Base-by-base conservation (phyloP, 306 rosid genomes). In the Vachellia pachyceras region DNA sequence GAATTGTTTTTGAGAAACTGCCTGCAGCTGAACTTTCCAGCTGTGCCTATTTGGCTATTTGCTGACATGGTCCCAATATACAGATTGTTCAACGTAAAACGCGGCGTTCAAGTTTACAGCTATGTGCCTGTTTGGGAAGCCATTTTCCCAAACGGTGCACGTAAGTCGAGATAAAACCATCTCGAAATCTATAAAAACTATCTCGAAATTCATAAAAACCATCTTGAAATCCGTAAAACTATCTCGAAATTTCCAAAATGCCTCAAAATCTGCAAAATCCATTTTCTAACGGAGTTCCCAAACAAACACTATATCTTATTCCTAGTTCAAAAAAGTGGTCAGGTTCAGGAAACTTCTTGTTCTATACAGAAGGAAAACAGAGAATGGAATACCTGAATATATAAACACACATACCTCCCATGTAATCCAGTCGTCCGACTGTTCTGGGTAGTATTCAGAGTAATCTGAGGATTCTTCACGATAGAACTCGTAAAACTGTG, bases 1-100 rank as follows among this genome's bases (percentile, higher is more conserved):
- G 69, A 85, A 81, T 42, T 82, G 78, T 76, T 82, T 77, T 76
- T 79, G 78, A 85, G 83, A 37, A 66, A 55, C 77, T 60, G 33
- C 36, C 18, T 44, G 64, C 65, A 73, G 49, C 23, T 58, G 77
- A 52, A 65, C 8, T 75, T 64, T 80, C 72, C 74, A 42, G 23
- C 72, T 40, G 52, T 81, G 75, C 74, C 75, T 75, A 9, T 9
- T 23, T 81, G 75, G 71, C 75, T 75, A 9, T 9, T 23, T 58
- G 65, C 23, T 22, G 66, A 25, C 33, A 29, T 10, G 66, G 39
- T 60, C 63, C 61, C 73, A 78, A 74, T 25, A 73, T 57, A 79
- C 68, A 49, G 66, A 72, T 69, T 49, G 41, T 57, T 82, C 64
- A 60, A 63, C 77, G 29, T 41, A 37, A 52, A 80, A 72, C 20